Percentiles rank a stretch among this genome's conserved stretches.
phyloP scores from a whole-genome alignment of 306 rosid genomes.

The Rosa persica region DNA sequence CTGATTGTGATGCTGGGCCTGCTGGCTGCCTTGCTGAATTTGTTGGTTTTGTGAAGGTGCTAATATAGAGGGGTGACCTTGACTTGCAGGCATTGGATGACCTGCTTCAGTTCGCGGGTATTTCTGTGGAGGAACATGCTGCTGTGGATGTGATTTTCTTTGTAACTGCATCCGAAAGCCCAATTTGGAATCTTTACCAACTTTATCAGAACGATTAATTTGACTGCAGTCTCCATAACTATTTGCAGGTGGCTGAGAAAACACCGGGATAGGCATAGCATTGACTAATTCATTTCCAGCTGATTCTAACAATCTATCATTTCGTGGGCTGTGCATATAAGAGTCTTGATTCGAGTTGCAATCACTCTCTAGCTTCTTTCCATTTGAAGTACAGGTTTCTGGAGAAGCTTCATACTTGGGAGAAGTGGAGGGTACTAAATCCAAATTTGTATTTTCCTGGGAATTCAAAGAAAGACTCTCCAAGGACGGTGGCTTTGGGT shows the following conservation, averaged over 20 bases:
- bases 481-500: conserved; percentile 42
- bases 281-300: conserved; percentile 39
- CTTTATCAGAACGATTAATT: conserved; percentile 37
- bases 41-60: conserved; percentile 35
- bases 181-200: conserved; percentile 46
- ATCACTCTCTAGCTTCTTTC: conserved; percentile 31
- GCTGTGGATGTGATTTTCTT: conserved; percentile 45
- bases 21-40: conserved; percentile 49
- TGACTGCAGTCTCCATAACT: conserved; percentile 49
- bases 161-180: conserved; percentile 40
- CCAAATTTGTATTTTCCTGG: conserved; percentile 32
- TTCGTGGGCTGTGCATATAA: conserved; percentile 32
- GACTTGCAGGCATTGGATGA: conserved; percentile 37
- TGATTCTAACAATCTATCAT: conserved; percentile 42
- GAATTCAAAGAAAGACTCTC: conserved; percentile 38
- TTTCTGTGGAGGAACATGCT: conserved; percentile 40
- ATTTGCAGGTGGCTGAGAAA: conserved; percentile 39
- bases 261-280: conserved; percentile 32
- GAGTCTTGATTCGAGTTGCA: conserved; percentile 32
- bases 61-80: conserved; percentile 42
- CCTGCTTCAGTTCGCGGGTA: conserved; percentile 41
- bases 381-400: conserved; percentile 40
- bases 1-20: conserved; percentile 40
- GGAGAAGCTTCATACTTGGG: conserved; percentile 34
- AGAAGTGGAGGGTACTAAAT: conserved; percentile 29